Evolutionary conservation across 768 basidiomycete species (phyloP), one percentile per base, ranked within the genome.

Genomic region (Amanita pseudoporphyria): DNA sequence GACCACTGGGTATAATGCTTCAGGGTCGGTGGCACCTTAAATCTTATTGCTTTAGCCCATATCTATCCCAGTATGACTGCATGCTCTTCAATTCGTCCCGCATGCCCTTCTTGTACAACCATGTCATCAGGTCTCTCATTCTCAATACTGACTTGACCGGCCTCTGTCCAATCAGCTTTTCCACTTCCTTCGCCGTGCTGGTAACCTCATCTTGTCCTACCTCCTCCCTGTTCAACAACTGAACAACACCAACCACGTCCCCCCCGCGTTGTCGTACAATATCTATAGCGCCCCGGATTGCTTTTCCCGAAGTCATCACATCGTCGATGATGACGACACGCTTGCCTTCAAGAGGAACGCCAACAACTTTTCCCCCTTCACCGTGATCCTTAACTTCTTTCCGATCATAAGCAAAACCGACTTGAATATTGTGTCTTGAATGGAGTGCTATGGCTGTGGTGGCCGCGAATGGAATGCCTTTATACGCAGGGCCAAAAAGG

Each of bases 341-440:
- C 62, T 87, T 83, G 19, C 86, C 90, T 47, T 76, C 69, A n/a
- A 96, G 75, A 3, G 85, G 68, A 2, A 85, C 82, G 18, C 95
- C 96, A 53, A 99, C 92, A 61, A 95, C 77, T 44, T 75, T 73
- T 0, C 95, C 95, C 3, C 96, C 95, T 64, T 99, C 95, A 3
- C 95, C 95, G 58, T 99, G 95, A 54, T 88, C 87, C 64, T 99
- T 99, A 19, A 72, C 82, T 65, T 99, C 95, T 67, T 99, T 99
- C 41, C 95, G 79, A 61, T 97, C 93, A 58, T 93, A 96, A 18
- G 87, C 85, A 56, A 89, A 90, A 0, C 87, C 90, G 24, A 93
- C 79, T 30, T 67, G 52, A 36, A 80, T 71, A 3, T 69, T 66
- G 59, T 89, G 72, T 41, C 78, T 71, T 10, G 83, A 76, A 49